Conservation (phyloP, 2,329 filamentous ascomycete genomes). For the Lachnum nothofagi region DNA sequence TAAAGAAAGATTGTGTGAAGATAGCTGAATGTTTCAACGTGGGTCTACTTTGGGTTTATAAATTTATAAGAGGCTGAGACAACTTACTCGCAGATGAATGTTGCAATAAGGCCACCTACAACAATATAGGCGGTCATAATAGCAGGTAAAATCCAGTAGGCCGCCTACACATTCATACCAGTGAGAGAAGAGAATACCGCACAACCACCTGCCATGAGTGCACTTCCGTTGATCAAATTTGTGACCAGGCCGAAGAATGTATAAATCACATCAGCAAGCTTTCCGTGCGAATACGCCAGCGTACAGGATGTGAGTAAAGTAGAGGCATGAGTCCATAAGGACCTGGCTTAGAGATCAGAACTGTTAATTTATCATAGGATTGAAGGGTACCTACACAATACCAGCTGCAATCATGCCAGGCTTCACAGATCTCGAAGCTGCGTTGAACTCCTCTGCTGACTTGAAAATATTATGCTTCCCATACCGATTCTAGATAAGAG, state of each 20-base stretch:
- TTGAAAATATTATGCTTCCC: constrained; percentile 7
- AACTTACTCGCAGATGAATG: constrained; percentile 5
- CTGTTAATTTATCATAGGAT: not conserved
- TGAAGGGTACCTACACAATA: not conserved
- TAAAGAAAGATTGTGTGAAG: constrained; percentile 11
- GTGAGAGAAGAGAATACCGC: not conserved
- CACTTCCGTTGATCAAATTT: constrained; percentile 2
- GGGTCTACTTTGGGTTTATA: no score
- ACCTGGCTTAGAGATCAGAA: not conserved
- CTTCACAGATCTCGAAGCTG: constrained; percentile 9
- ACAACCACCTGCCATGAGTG: not conserved
- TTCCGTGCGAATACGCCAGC: not conserved
- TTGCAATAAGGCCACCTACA: constrained; percentile 4
- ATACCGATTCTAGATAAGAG: constrained; percentile 10
- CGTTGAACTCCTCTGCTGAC: constrained; percentile 10
- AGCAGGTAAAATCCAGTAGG: not conserved
- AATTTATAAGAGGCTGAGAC: no score
- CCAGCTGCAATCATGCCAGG: constrained; percentile 9
- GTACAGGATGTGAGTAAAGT: constrained; percentile 4
- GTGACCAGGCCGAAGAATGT: not conserved
- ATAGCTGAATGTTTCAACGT: not conserved
- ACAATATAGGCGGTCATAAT: constrained; percentile 3
- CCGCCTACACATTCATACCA: not conserved
- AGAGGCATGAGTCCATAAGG: constrained; percentile 3
- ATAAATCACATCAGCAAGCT: not conserved